Evolutionary conservation across 441 rosid genomes (phyloP), one percentile per base, ranked within the genome.

Genomic region (Viola pubescens): DNA sequence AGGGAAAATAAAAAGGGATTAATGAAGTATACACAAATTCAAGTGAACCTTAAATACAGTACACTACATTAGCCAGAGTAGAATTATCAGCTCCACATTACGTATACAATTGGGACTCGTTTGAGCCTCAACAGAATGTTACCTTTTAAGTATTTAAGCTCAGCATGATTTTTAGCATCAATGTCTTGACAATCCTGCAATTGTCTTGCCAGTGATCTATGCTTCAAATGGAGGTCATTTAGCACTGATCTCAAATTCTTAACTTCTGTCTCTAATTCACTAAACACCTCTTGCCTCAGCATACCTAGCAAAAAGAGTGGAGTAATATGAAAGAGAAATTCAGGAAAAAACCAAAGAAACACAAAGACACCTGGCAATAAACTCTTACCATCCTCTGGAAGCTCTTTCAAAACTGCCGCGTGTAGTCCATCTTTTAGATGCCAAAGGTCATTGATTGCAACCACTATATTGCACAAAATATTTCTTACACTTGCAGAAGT

Each of bases 141-240:
- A 94, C 99, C 98, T 80, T 82, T 84, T 65, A 88, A 70, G 58
- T 69, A 77, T 68, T 70, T 82, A 53, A 91, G 79, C 73, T 79
- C 83, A 26, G 85, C 89, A 75, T 80, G 85, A 71, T 75, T 81
- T 74, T 77, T 88, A 6, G 87, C 92, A 78, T 82, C 83, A 43
- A 62, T 67, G 62, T 88, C 95, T 59, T 70, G 81, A 61, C 49
- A 72, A 52, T 65, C 76, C 75, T 82, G 92, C 79, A 91, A 73
- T 60, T 94, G 88, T 65, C 73, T 67, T 16, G 80, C 79, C 69
- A 87, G 63, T 52, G 81, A 64, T 70, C 72, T 88, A 67, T 84
- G 89, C 77, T 82, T 85, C 76, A 78, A 68, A 73, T 84, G 89
- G 73, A 79, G 86, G 68, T 84, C 94, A 70, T 69, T 79, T 54